Evolutionary conservation across 2,329 filamentous ascomycete genomes (phyloP), one percentile per base, ranked within the genome.

Genomic region (Aureobasidium sp.): DNA sequence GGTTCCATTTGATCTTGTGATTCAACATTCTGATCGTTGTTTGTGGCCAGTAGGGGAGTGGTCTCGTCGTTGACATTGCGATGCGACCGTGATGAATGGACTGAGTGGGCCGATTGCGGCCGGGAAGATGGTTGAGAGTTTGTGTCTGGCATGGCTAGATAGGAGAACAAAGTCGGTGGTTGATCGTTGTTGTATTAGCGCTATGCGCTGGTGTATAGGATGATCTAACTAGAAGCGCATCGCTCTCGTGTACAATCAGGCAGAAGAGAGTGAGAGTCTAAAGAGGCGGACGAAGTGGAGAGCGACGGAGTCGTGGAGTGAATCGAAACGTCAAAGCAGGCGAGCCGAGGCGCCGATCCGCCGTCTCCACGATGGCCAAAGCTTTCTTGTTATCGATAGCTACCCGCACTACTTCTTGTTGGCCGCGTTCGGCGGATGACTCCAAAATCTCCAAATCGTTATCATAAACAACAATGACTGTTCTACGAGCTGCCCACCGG

Each of bases 41-140:
- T 65, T 26, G 69, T 12, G 12, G 43, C 65, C 51, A 78, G 69
- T 36, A 78, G 67, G 26, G 76, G 76, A 36, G 76, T 77, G 63
- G 71, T 64, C 64, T 78, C 76, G 29, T 73, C 72, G 29, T 72
- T 69, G 48, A 67, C 66, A 37, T 67, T 72, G 17, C 71, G 68
- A 39, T 64, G 69, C 56, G 69, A 71, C 26, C 44, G 10, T 48
- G 44, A 48, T 48, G 51, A 57, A 27, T 29, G 41, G 8, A 73
- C 44, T 20, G 53, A 57, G n/a, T 59, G 41, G 6, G 73, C 44
- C 37, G 74, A 76, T 64, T 69, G 72, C 62, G 74, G 74, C 62
- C 73, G 71, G 62, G 72, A 72, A 64, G 71, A 73, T 47, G 73
- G 32, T 39, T 37, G 55, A 7, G 55, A 37, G 20, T 37, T 34